Percentiles rank a stretch among this genome's conserved stretches.
Conservation (phyloP, 768 basidiomycete genomes). For the Termitomyces sp. region DNA sequence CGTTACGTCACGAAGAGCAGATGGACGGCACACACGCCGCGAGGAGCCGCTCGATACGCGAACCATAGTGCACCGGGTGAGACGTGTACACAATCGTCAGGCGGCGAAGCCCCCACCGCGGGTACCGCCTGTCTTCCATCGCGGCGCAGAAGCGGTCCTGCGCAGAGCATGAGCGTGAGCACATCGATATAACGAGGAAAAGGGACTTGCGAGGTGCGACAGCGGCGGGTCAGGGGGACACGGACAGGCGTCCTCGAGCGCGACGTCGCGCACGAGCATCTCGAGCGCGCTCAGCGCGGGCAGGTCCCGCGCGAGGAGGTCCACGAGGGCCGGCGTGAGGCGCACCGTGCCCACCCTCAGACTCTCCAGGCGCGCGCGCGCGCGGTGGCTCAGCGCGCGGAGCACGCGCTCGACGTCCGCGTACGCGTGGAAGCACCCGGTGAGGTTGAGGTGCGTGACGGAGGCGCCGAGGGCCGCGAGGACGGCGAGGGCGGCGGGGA, state of each 20-base stretch:
- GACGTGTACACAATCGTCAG: constrained; percentile 28
- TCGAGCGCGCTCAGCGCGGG: constrained; percentile 29
- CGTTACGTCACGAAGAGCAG: not conserved
- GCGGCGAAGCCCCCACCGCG: constrained; percentile 25
- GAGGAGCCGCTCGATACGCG: constrained; percentile 26
- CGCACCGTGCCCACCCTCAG: constrained; percentile 34
- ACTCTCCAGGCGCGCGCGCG: not conserved
- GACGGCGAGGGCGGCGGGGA: constrained; percentile 35
- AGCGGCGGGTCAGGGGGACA: not conserved
- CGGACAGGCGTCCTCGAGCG: constrained; percentile 2
- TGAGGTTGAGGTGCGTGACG: constrained; percentile 30
- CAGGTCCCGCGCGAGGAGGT: constrained; percentile 31
- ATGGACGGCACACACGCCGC: constrained; percentile 24
- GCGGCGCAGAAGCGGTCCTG: constrained; percentile 28
- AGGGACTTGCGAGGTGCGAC: constrained; percentile 21
- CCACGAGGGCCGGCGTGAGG: constrained; percentile 36
- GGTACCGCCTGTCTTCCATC: constrained; percentile 26
- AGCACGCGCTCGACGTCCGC: constrained; percentile 29
- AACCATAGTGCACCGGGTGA: constrained; percentile 24
- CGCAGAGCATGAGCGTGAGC: not conserved
- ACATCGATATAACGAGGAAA: not conserved
- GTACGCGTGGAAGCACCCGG: constrained; percentile 30
- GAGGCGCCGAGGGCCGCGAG: constrained; percentile 32
- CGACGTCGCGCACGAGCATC: constrained; percentile 32
- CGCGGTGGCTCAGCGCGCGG: constrained; percentile 4